phyloP scores from a whole-genome alignment of 2,329 filamentous ascomycete genomes.

The Sclerotinia spermophila region DNA sequence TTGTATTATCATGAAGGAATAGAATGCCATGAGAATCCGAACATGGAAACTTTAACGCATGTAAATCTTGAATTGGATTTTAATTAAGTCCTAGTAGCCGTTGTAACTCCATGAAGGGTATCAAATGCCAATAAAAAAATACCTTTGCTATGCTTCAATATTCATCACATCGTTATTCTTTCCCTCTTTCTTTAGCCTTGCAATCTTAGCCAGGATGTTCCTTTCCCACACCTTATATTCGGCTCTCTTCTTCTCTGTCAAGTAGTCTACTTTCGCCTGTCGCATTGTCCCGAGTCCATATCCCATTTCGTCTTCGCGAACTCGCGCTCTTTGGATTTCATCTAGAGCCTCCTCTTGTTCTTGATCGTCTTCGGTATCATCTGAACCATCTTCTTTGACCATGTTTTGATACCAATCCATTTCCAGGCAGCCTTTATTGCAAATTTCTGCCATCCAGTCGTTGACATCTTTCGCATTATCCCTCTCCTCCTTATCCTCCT shows the following conservation, averaged over 20 bases:
- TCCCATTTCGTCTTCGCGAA: conserved; percentile 25
- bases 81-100: no score
- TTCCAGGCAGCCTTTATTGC: conserved; percentile 46
- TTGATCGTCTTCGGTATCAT: conserved; percentile 34
- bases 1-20: background rate
- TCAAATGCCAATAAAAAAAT: background rate
- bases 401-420: conserved; percentile 59
- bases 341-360: conserved; percentile 37
- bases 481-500: conserved; percentile 48
- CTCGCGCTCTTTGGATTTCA: conserved; percentile 25
- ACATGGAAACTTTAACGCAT: background rate
- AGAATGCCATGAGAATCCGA: background rate
- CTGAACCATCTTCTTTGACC: conserved; percentile 37
- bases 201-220: conserved; percentile 54
- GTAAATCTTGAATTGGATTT: background rate
- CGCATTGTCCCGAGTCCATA: conserved; percentile 57
- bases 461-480: conserved; percentile 55
- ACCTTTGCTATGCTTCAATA: background rate
- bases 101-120: background rate
- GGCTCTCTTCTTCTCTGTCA: conserved; percentile 58
- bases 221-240: conserved; percentile 65
- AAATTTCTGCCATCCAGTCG: conserved; percentile 56
- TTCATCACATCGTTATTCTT: conserved; percentile 17
- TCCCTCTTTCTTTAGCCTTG: conserved; percentile 38
- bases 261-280: conserved; percentile 68